These are phyloP conservation scores for Emergomyces orientalis DNA, from an alignment of 2,329 filamentous ascomycete species.

Conservation along the genomic window DNA sequence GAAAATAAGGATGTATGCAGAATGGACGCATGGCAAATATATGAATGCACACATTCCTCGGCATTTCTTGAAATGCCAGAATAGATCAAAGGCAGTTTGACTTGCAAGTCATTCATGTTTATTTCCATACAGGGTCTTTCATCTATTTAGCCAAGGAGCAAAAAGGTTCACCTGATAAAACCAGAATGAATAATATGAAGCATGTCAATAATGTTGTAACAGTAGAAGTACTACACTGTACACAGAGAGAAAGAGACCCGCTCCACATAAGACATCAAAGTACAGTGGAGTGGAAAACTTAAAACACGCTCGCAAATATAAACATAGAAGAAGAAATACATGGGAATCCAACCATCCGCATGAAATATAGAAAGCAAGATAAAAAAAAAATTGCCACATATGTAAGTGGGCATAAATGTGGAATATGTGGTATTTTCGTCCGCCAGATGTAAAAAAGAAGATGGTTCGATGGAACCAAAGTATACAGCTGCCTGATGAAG, in stretches of 20 bases:
- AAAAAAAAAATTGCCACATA: background rate
- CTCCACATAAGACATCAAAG: background rate
- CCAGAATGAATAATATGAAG: background rate
- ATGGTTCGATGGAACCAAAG: background rate
- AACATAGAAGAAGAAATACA: background rate
- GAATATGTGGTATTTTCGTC: too few relatives aligned
- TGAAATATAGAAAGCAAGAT: background rate
- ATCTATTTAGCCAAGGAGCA: background rate
- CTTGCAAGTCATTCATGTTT: too few relatives aligned
- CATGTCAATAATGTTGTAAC: background rate
- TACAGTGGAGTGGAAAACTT: background rate
- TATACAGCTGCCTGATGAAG: background rate
- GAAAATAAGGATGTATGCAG: background rate
- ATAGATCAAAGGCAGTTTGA: too few relatives aligned
- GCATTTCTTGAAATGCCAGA: too few relatives aligned
- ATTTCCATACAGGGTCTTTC: too few relatives aligned
- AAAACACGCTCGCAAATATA: background rate
- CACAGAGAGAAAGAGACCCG: background rate
- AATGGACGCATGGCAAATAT: background rate
- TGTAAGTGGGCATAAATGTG: background rate
- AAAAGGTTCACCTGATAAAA: background rate
- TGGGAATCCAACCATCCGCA: background rate
- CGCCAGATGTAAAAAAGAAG: background rate
- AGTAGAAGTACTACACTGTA: background rate
- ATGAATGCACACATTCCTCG: too few relatives aligned